phyloP scores from a whole-genome alignment of 305 asterid species.

The Nicotiana rustica region DNA sequence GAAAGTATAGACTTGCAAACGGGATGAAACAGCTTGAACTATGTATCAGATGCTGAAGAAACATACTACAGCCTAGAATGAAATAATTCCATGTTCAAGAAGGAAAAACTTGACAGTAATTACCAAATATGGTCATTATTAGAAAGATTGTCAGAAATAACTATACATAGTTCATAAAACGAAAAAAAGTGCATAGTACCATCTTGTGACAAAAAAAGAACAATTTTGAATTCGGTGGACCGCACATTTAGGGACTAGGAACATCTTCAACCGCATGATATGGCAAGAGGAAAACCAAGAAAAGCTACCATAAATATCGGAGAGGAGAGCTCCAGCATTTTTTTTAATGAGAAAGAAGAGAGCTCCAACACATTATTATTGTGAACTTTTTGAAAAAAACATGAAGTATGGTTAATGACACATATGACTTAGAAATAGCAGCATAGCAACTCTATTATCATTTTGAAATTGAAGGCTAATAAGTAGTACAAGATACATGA shows the following conservation, averaged over 20 bases:
- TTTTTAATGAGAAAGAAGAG: neutral
- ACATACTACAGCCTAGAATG: neutral
- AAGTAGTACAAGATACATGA: neutral
- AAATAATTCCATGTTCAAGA: neutral
- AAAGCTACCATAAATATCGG: constrained; percentile 13
- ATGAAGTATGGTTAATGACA: neutral
- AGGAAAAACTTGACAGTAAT: neutral
- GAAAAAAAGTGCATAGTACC: neutral
- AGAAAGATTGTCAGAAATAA: neutral
- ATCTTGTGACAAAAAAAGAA: neutral
- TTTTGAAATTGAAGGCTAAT: neutral
- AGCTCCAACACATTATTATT: constrained; percentile 8
- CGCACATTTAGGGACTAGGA: neutral
- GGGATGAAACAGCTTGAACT: neutral
- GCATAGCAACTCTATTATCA: neutral
- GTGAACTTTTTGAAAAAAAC: constrained; percentile 4
- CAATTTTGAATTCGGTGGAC: neutral
- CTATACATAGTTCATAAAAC: neutral
- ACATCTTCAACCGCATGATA: neutral
- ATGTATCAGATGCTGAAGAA: constrained; percentile 22
- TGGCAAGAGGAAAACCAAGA: neutral
- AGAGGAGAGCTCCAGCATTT: constrained; percentile 3
- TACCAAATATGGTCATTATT: constrained; percentile 18
- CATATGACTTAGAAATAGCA: neutral
- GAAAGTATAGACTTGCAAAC: neutral